phyloP scores from a whole-genome alignment of 2,329 filamentous ascomycete genomes.

The Microsporum canis region DNA sequence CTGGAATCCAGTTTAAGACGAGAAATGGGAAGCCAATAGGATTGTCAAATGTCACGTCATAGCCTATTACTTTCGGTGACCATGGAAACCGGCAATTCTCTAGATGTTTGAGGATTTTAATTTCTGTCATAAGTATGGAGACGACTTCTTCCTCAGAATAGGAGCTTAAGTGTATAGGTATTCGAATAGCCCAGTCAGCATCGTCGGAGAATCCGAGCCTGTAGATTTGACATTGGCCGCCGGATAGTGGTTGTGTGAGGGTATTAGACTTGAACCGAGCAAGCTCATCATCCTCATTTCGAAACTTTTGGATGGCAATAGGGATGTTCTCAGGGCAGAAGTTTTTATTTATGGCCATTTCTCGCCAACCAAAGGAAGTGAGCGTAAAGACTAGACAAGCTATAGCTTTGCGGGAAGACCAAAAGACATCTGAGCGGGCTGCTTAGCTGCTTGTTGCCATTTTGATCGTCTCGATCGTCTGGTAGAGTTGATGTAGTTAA shows the following conservation, averaged over 20 bases:
- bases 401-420: no score
- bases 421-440: no score
- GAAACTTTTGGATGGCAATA: constrained; percentile 1
- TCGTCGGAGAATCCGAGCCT: constrained; percentile 6
- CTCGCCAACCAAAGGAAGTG: not conserved
- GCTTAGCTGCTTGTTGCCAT: no score
- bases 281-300: not conserved
- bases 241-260: not conserved
- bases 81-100: constrained; percentile 6
- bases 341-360: not conserved
- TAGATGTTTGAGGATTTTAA: constrained; percentile 2
- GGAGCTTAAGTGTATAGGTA: not conserved
- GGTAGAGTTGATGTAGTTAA: no score
- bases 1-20: constrained; percentile 5
- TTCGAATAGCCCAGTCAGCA: constrained; percentile 7
- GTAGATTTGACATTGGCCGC: constrained; percentile 8
- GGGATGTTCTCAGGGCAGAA: constrained; percentile 5
- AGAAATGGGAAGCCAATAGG: constrained; percentile 3
- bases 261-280: not conserved
- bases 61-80: constrained; percentile 7
- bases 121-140: constrained; percentile 2
- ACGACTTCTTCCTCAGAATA: constrained; percentile 1
- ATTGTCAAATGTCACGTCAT: constrained; percentile 3
- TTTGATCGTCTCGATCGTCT: no score
- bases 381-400: no score